Conservation (phyloP, 306 rosid genomes). For the Malus sieversii region DNA sequence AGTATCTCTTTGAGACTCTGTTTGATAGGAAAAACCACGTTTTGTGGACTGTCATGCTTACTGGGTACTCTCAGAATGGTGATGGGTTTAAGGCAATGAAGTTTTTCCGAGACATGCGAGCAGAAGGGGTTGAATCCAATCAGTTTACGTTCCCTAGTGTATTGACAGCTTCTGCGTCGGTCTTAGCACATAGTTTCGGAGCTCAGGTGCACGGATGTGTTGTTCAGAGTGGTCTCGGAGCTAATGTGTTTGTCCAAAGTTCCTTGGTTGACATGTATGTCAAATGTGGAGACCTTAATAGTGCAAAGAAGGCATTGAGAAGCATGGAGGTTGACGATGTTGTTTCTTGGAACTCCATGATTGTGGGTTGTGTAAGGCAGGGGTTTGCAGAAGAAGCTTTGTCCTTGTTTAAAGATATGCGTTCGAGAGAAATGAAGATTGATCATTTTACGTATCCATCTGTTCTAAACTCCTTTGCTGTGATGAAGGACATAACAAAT, state of each 20-base stretch:
- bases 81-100: constrained; percentile 54
- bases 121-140: constrained; percentile 48
- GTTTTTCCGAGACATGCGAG: constrained; percentile 52
- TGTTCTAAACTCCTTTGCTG: constrained; percentile 49
- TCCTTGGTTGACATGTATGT: constrained; percentile 80
- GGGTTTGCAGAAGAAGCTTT: constrained; percentile 60
- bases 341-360: constrained; percentile 83
- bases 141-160: constrained; percentile 80
- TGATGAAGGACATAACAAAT: constrained; percentile 26
- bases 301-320: constrained; percentile 46
- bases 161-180: constrained; percentile 67
- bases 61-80: constrained; percentile 84
- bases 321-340: constrained; percentile 63
- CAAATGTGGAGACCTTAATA: constrained; percentile 57
- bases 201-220: constrained; percentile 67
- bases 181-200: constrained; percentile 54
- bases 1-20: constrained; percentile 43
- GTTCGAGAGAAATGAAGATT: constrained; percentile 49
- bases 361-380: constrained; percentile 73
- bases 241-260: constrained; percentile 72
- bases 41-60: constrained; percentile 76
- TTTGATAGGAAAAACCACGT: constrained; percentile 52
- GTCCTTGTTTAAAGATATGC: constrained; percentile 60
- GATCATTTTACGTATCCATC: constrained; percentile 86
- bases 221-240: constrained; percentile 54